These are phyloP conservation scores for Candida succiphila DNA, from an alignment of 805 yeast species.

Conservation along the genomic window DNA sequence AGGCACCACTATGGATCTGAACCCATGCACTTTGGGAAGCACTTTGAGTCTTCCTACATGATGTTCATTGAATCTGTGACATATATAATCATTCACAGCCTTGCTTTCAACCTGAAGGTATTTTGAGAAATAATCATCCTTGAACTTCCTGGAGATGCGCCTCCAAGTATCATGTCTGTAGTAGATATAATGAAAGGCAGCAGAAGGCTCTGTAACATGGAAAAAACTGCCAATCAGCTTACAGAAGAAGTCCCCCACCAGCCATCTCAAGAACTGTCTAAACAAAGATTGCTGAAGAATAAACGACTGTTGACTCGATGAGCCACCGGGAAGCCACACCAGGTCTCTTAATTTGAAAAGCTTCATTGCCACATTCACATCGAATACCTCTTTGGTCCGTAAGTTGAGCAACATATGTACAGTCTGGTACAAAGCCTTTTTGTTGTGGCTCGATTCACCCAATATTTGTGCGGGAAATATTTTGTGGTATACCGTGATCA, in stretches of 20 bases:
- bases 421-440: too few species aligned
- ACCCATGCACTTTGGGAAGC: conserved; percentile 51
- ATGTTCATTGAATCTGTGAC: conserved; percentile 12
- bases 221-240: conserved; percentile 44
- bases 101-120: conserved; percentile 20
- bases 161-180: conserved; percentile 57
- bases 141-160: conserved; percentile 29
- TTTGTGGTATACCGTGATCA: conserved; percentile 31
- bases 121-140: conserved; percentile 28
- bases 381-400: too few species aligned
- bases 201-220: conserved; percentile 54
- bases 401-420: too few species aligned
- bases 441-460: too few species aligned
- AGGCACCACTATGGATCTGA: conserved; percentile 54
- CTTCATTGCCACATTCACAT: too few species aligned
- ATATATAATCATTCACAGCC: conserved; percentile 4
- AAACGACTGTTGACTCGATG: conserved; percentile 32
- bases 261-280: conserved; percentile 44
- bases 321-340: too few species aligned
- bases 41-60: conserved; percentile 35
- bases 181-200: conserved; percentile 28
- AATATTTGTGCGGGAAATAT: conserved; percentile 41
- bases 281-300: conserved; percentile 26
- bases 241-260: conserved; percentile 35
- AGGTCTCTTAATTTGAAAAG: conserved; percentile 34